phyloP scores from a whole-genome alignment of 2,329 filamentous ascomycete species.

The Diaporthe humulicola region DNA sequence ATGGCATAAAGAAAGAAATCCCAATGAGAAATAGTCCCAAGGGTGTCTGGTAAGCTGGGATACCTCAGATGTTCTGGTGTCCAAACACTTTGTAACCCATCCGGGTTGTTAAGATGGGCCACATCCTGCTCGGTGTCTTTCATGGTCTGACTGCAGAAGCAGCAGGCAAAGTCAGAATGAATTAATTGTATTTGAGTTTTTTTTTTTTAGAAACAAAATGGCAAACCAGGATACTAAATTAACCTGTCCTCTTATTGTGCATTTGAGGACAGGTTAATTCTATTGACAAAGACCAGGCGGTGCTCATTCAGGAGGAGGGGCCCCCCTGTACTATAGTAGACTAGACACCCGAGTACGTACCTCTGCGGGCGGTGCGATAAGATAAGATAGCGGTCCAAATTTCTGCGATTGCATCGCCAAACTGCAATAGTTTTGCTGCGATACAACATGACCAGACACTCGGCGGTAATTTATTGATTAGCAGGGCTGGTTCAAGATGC shows the following conservation, averaged over 20 bases:
- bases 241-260: neutral
- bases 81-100: too few relatives aligned
- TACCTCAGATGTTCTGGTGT: too few relatives aligned
- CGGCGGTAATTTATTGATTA: neutral
- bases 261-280: neutral
- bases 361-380: constrained; percentile 10
- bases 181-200: too few relatives aligned
- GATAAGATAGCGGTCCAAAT: constrained; percentile 32
- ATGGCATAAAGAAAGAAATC: too few relatives aligned
- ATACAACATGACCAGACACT: neutral
- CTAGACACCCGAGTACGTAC: neutral
- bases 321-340: neutral
- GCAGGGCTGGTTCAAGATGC: constrained; percentile 58
- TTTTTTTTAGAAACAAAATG: too few relatives aligned
- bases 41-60: too few relatives aligned
- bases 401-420: constrained; percentile 7
- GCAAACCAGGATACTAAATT: neutral
- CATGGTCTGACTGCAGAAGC: neutral
- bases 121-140: too few relatives aligned
- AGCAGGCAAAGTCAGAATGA: too few relatives aligned
- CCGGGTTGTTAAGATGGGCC: too few relatives aligned
- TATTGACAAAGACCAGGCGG: neutral
- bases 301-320: neutral
- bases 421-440: neutral
- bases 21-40: too few relatives aligned